Evolutionary conservation across 306 rosid species (phyloP), one percentile per base, ranked within the genome.

Genomic region (Dicorynia guianensis): DNA sequence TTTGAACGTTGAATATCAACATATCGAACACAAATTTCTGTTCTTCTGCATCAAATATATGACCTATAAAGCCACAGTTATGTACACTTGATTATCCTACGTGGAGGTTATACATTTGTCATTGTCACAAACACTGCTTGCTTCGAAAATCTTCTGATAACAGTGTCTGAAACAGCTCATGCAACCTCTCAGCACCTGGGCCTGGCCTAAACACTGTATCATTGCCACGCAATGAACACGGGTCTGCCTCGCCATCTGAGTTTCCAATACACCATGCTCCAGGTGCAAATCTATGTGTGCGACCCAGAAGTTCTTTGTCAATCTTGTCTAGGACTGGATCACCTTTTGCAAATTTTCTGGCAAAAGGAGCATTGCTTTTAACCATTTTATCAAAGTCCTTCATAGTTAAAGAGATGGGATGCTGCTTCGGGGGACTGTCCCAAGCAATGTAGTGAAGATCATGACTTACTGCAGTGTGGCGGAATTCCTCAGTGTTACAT

Each of bases 361-460:
- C 99, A 74, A 95, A 95, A 0, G 90, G 93, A 4, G 99, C 99
- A 0, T 80, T 92, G 92, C 98, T 95, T 17, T 74, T 57, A 19
- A 93, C 97, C 97, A 92, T 95, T 73, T 85, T 89, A 48, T 87
- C 87, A 13, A 87, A 95, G 79, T 92, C 92, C 86, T 89, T 92
- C 89, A 81, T 81, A 30, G 97, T 82, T 84, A 95, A 76, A 11
- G 84, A 70, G 53, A 71, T 54, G 30, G 99, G 99, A 59, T 95
- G 99, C 84, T 95, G 99, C 96, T 90, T 95, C 8, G 99, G 99
- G 36, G 99, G 98, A 57, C 12, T 92, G 93, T 92, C 99, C 99
- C 99, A 95, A 53, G 97, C 99, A 65, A 95, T 95, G 90, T 89
- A 92, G 85, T 95, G 99, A 69, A 95, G 99, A 83, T 95, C 98